A percentile compares a stretch with the other conserved stretches of the same genome.
phyloP scores from a whole-genome alignment of 192 early-diverging fungal species.

The Diversispora epigaea region DNA sequence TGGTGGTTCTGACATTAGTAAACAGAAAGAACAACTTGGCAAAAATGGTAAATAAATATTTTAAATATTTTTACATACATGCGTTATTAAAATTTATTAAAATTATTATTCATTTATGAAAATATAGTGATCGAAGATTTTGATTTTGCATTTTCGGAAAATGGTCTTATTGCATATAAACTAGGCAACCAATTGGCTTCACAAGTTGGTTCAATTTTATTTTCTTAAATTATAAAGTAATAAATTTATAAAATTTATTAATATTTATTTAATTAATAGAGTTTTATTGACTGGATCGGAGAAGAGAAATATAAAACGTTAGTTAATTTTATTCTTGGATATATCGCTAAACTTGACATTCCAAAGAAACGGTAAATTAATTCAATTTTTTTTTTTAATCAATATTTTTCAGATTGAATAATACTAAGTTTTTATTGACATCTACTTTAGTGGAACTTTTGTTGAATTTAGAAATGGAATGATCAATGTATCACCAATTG shows the following conservation, averaged over 20 bases:
- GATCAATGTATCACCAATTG: conserved; percentile 98
- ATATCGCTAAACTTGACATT: conserved; percentile 92
- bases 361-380: conserved; percentile 83
- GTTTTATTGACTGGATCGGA: conserved; percentile 88
- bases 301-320: conserved; percentile 91
- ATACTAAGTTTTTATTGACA: background rate
- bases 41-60: conserved; percentile 57
- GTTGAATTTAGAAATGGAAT: conserved; percentile 99
- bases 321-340: conserved; percentile 88
- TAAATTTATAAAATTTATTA: background rate
- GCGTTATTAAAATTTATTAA: background rate
- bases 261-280: conserved; percentile 51
- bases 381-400: too few species aligned
- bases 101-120: too few species aligned
- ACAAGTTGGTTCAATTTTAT: conserved; percentile 48
- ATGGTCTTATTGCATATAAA: conserved; percentile 93
- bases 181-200: conserved; percentile 68
- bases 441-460: conserved; percentile 78
- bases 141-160: conserved; percentile 97
- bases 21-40: conserved; percentile 97
- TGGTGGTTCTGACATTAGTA: conserved; percentile 89
- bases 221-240: background rate
- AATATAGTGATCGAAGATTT: conserved; percentile 73
- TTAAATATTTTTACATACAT: background rate
- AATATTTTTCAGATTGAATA: too few species aligned